Base-by-base conservation (phyloP, 768 basidiomycete genomes). In the Wakefieldia striispora region DNA sequence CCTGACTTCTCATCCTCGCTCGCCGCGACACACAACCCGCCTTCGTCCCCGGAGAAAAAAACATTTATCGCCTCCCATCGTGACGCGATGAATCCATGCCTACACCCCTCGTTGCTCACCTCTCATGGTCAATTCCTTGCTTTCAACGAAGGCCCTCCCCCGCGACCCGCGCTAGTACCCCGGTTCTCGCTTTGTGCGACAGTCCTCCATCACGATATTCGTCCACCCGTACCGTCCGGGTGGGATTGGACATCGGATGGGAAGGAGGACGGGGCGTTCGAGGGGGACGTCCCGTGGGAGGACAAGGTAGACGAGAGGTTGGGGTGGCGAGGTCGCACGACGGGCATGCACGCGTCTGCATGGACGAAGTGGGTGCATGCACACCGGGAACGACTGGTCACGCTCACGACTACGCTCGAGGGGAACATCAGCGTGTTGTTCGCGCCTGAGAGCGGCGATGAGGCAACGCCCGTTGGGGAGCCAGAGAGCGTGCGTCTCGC, bases 291-390 rank as follows among this genome's bases (percentile, higher is more conserved):
- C 9, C 74, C 72, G 0, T 92, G 84, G 80, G 78, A 82, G 14
- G 72, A 77, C 27, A 90, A 85, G 69, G 24, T 68, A 1, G 78
- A 86, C 60, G 80, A 84, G 51, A 70, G 79, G 4, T 55, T 89
- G 16, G 71, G 81, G 35, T 91, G 89, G 89, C 74, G 89, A 35
- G 89, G 89, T 3, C 79, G 79, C 36, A 86, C 81, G 39, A 89
- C 88, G 0, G 89, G 88, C 10, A 84, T 81, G 17, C 69, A 56
- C 44, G 74, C 78, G 31, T 58, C 66, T 13, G 47, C 60, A 2
- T 46, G 55, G 1, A 68, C 73, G 8, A 67, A 69, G 6, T 86
- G 84, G 85, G 45, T 63, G 54, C 58, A 71, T 19, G 70, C 74
- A 6, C 85, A 86, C 47, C 69, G 85, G 0, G 61, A 72, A 19